Percentiles rank a stretch among this genome's conserved stretches.
Evolutionary conservation across 1,284 basidiomycete genomes (phyloP).

Genomic region (Ganoderma lucidum): DNA sequence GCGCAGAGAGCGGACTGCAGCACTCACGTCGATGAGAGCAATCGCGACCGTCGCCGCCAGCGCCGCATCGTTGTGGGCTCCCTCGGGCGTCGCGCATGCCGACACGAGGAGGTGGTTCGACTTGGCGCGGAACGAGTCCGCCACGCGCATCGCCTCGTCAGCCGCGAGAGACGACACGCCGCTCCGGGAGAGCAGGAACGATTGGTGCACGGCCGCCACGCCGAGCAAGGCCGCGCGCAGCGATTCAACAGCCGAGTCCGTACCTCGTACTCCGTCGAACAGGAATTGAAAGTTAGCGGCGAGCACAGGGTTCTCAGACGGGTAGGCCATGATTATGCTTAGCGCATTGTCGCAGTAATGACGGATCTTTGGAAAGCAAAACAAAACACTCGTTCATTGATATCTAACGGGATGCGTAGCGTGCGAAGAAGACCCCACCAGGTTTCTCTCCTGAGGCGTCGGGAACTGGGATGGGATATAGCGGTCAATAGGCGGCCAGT

Average conservation of each 20-base stretch:
- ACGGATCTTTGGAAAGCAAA: conserved; percentile 46
- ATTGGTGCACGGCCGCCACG: conserved; percentile 41
- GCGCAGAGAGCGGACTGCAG: conserved; percentile 16
- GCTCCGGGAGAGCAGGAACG: conserved; percentile 39
- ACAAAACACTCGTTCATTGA: conserved; percentile 50
- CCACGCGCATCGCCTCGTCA: conserved; percentile 41
- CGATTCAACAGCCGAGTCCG: conserved; percentile 40
- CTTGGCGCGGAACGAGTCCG: conserved; percentile 38
- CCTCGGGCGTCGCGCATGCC: conserved; percentile 38
- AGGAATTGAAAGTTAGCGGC: conserved; percentile 42
- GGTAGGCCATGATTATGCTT: conserved; percentile 45
- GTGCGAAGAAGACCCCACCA: conserved; percentile 57
- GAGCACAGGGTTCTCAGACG: conserved; percentile 46
- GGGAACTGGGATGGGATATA: conserved; percentile 45
- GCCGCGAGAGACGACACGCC: conserved; percentile 36
- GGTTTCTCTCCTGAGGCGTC: conserved; percentile 55
- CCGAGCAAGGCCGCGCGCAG: conserved; percentile 39
- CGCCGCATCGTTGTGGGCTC: conserved; percentile 47
- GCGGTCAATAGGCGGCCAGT: conserved; percentile 5
- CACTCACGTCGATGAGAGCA: conserved; percentile 51
- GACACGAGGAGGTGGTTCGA: conserved; percentile 40
- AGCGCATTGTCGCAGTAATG: conserved; percentile 49
- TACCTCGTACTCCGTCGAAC: conserved; percentile 40
- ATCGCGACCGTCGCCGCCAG: conserved; percentile 50
- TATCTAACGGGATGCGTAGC: conserved; percentile 58